A percentile compares a stretch with the other conserved stretches of the same genome.
Conservation (phyloP, 2,329 filamentous ascomycete genomes). For the Pseudocercospora cruenta region DNA sequence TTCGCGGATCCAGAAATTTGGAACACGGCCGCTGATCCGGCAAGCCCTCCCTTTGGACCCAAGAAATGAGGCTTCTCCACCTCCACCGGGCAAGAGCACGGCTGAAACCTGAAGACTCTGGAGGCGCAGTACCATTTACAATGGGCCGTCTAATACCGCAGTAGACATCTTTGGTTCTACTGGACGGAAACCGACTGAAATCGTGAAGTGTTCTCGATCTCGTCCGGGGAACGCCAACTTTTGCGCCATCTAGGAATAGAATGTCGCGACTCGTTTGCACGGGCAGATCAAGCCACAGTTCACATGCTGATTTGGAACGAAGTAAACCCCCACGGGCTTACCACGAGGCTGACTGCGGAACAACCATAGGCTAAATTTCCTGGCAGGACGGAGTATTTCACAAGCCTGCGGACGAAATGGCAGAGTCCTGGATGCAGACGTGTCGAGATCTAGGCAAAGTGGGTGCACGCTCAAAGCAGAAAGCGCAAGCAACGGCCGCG, state of each 20-base stretch:
- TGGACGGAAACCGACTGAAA: background rate
- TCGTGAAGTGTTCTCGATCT: background rate
- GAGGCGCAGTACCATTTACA: background rate
- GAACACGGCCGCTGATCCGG: background rate
- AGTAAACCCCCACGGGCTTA: background rate
- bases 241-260: background rate
- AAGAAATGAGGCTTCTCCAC: constrained; percentile 4
- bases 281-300: background rate
- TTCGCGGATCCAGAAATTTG: background rate
- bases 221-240: background rate
- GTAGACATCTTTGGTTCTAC: background rate
- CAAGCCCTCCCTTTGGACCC: constrained; percentile 3
- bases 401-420: background rate
- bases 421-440: background rate
- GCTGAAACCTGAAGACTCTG: background rate
- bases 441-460: background rate
- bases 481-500: background rate
- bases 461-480: background rate
- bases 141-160: background rate
- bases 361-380: background rate
- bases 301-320: background rate
- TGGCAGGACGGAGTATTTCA: constrained; percentile 3
- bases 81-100: background rate
- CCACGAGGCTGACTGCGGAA: constrained; percentile 4
- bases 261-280: background rate